These are phyloP conservation scores for Endocalyx cinctus DNA, from an alignment of 2,329 filamentous ascomycete genomes.

Conservation along the genomic window DNA sequence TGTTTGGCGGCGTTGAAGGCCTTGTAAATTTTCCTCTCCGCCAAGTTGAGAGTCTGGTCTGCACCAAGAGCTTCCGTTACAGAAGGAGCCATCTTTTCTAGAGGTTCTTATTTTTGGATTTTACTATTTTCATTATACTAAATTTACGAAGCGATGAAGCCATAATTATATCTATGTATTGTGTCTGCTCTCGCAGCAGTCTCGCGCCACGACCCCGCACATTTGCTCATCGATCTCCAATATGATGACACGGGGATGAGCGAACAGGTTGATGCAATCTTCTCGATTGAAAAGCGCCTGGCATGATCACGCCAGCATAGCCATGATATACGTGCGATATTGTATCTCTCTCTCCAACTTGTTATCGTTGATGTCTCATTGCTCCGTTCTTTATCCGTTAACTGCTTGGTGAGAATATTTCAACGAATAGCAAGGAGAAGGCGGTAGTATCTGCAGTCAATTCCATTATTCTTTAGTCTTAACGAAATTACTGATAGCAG, in stretches of 20 bases:
- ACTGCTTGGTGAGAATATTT: too few relatives aligned
- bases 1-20: conserved; percentile 19
- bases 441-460: too few relatives aligned
- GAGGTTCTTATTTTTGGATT: background rate
- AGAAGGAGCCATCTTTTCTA: conserved; percentile 20
- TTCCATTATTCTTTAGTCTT: too few relatives aligned
- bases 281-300: background rate
- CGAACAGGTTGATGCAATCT: background rate
- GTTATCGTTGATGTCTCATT: too few relatives aligned
- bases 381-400: too few relatives aligned
- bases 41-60: conserved; percentile 14
- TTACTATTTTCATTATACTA: background rate
- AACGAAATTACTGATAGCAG: too few relatives aligned
- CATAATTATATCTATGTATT: too few relatives aligned
- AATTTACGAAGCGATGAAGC: too few relatives aligned
- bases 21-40: conserved; percentile 17
- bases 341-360: too few relatives aligned
- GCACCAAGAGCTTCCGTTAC: conserved; percentile 18
- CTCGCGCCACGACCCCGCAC: background rate
- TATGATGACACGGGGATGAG: background rate
- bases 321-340: background rate
- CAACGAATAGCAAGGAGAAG: too few relatives aligned
- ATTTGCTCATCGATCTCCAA: background rate
- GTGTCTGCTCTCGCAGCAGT: too few relatives aligned
- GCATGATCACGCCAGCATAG: background rate